Conservation (phyloP, 106 monocot species). For the Cymbidium sinense region DNA sequence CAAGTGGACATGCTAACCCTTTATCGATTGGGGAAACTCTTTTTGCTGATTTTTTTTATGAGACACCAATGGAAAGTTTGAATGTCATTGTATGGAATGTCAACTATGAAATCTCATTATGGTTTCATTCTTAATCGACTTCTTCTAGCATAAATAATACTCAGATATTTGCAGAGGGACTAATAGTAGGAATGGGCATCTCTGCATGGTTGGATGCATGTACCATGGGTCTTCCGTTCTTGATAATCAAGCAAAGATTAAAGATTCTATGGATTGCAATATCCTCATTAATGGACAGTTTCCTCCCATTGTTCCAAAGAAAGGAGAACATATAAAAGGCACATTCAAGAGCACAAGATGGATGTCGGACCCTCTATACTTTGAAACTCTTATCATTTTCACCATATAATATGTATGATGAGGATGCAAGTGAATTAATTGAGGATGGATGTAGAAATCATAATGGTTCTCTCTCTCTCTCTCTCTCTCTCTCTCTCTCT, state of each 20-base stretch:
- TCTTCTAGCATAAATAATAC: neutral
- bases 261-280: too few relatives aligned
- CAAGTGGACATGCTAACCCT: conserved; percentile 28
- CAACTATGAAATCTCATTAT: conserved; percentile 14
- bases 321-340: conserved; percentile 17
- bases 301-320: conserved; percentile 23
- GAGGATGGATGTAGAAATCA: conserved; percentile 61
- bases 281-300: conserved; percentile 38
- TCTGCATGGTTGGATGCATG: conserved; percentile 64
- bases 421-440: conserved; percentile 9
- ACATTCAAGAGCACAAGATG: conserved; percentile 41
- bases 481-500: too few relatives aligned
- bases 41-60: conserved; percentile 3
- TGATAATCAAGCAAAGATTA: too few relatives aligned
- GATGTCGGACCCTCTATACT: conserved; percentile 40
- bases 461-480: conserved; percentile 52
- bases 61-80: too few relatives aligned
- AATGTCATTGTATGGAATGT: too few relatives aligned
- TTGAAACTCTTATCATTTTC: conserved; percentile 46
- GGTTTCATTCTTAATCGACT: neutral
- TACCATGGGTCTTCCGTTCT: neutral
- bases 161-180: conserved; percentile 72
- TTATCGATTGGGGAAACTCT: conserved; percentile 14
- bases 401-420: conserved; percentile 3
- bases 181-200: conserved; percentile 26